Evolutionary conservation across 257 asterid genomes (phyloP).

Genomic region (Rauvolfia tetraphylla): DNA sequence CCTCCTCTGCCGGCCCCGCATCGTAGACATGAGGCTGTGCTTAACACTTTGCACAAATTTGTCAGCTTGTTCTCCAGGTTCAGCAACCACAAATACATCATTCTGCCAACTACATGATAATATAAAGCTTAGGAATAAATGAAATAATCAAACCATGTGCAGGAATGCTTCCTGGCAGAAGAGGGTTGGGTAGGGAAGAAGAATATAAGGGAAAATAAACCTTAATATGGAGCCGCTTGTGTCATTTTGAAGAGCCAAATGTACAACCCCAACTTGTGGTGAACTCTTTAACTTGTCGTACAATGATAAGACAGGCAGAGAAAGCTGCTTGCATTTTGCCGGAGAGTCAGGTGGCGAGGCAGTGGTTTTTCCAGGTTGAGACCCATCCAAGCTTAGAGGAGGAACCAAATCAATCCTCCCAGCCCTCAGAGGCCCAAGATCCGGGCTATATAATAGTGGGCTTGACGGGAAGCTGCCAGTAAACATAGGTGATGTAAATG

Average conservation of each 20-base stretch:
- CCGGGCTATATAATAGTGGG: slow-evolving; percentile 84
- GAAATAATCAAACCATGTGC: slow-evolving; percentile 3
- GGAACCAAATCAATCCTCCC: slow-evolving; percentile 87
- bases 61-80: slow-evolving; percentile 95
- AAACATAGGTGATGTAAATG: slow-evolving; percentile 85
- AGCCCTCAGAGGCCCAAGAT: slow-evolving; percentile 59
- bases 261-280: slow-evolving; percentile 91
- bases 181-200: not conserved
- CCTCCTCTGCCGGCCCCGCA: slow-evolving; percentile 77
- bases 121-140: slow-evolving; percentile 20
- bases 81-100: slow-evolving; percentile 98
- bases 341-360: slow-evolving; percentile 87
- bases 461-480: slow-evolving; percentile 97
- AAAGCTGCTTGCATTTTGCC: slow-evolving; percentile 61
- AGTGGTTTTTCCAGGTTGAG: slow-evolving; percentile 58
- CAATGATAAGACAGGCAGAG: slow-evolving; percentile 58
- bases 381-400: slow-evolving; percentile 89
- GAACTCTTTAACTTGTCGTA: slow-evolving; percentile 76
- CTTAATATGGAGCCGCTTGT: slow-evolving; percentile 81
- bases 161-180: not conserved
- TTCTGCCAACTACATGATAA: slow-evolving; percentile 79
- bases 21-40: slow-evolving; percentile 68
- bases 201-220: slow-evolving; percentile 26
- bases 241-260: slow-evolving; percentile 94
- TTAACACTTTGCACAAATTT: slow-evolving; percentile 86